Evolutionary conservation across 106 monocot species (phyloP), one percentile per base, ranked within the genome.

Genomic region (Apostasia ramifera): DNA sequence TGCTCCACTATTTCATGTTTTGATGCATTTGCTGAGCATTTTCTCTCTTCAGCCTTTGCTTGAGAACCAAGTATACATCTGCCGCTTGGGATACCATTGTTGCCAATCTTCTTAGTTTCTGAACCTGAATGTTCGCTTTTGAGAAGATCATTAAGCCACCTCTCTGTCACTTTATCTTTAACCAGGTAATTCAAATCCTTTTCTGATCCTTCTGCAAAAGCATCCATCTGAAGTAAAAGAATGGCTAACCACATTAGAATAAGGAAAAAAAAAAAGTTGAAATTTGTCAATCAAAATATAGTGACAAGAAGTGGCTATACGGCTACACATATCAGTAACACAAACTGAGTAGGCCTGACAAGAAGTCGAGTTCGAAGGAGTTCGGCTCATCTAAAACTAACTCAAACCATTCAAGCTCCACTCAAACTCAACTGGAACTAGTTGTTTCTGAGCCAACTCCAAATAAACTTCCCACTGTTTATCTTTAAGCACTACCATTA

Each of bases 1-100:
- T 94, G 80, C 58, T 85, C 77, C 3, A 84, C 77, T 79, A 73
- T 57, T 76, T 91, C 91, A 50, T 74, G 63, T 72, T 69, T 81
- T 46, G 69, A 64, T 64, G 44, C 40, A 48, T 73, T 76, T 26
- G 65, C 2, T 67, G 12, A 8, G 7, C 43, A 56, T 51, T 57
- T 9, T 37, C 40, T 55, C 2, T 40, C 5, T 65, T 10, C 66
- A 53, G 47, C 8, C 8, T n/a, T 5, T 55, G 50, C 8, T 38
- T 46, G 47, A 55, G 39, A 47, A 63, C 4, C 47, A 56, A 40
- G n/a, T 37, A 56, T 72, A 67, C 62, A 78, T 55, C 11, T 61
- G 11, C 6, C 53, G 13, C 10, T 56, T 74, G 76, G 47, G 55
- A 51, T 66, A 68, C 52, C 1, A n/a, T 7, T 49, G 69, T 38